Conservation (phyloP, 192 early-diverging fungal genomes). For the Hyaloraphidium curvatum region DNA sequence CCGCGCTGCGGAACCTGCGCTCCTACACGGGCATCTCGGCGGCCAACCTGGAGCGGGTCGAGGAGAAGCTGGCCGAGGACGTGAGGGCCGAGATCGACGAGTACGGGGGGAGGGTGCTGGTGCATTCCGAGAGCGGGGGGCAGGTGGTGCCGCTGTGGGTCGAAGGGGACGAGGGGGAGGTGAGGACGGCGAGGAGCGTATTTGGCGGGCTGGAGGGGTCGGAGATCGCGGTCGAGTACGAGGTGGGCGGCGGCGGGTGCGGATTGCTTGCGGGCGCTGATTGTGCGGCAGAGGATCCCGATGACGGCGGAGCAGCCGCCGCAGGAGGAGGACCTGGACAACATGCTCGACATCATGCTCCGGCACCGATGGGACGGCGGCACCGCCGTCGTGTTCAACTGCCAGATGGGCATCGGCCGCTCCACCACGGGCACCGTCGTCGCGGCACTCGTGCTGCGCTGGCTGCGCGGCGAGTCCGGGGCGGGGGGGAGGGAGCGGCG, state of each 20-base stretch:
- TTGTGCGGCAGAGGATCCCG: slow-evolving; percentile 33
- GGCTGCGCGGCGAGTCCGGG: slow-evolving; percentile 10
- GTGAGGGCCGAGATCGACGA: slow-evolving; percentile 21
- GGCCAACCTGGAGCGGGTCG: slow-evolving; percentile 28
- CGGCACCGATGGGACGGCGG: slow-evolving; percentile 10
- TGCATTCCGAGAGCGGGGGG: slow-evolving; percentile 34
- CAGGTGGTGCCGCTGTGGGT: slow-evolving; percentile 32
- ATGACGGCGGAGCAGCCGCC: slow-evolving; percentile 38
- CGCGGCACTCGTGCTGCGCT: slow-evolving; percentile 15
- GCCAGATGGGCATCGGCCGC: slow-evolving; percentile 39
- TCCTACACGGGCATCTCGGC: slow-evolving; percentile 35
- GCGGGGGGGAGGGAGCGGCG: slow-evolving; percentile 5
- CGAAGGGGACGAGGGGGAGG: slow-evolving; percentile 27
- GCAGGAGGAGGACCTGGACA: slow-evolving; percentile 30
- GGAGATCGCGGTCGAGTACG: slow-evolving; percentile 10
- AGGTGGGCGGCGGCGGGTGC: neutral
- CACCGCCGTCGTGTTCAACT: slow-evolving; percentile 34
- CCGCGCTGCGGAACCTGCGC: slow-evolving; percentile 37
- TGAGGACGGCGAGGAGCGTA: slow-evolving; percentile 29
- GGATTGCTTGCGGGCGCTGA: slow-evolving; percentile 5
- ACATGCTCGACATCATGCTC: slow-evolving; percentile 25
- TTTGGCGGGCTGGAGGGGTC: slow-evolving; percentile 17
- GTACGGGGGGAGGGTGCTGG: slow-evolving; percentile 28
- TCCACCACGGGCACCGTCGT: slow-evolving; percentile 33
- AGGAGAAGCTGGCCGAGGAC: slow-evolving; percentile 32